A percentile compares a stretch with the other conserved stretches of the same genome.
Evolutionary conservation across 352 stramenopile species (phyloP).

Genomic region (Chloridella minuta): DNA sequence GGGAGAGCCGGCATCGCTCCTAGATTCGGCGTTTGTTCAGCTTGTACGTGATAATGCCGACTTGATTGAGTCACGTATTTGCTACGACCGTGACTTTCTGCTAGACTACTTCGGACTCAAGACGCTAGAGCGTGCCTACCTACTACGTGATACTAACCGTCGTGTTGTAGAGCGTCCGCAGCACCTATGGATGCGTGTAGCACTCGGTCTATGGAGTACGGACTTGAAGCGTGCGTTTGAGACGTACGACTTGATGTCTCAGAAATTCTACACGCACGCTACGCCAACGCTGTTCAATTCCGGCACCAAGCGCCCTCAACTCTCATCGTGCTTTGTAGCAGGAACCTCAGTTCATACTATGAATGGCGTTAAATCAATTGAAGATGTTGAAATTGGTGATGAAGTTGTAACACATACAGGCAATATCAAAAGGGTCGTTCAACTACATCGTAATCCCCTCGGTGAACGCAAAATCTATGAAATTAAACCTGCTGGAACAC

Average conservation of each 20-base stretch:
- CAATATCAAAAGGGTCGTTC: no score
- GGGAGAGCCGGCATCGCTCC: constrained; percentile 45
- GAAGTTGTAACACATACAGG: no score
- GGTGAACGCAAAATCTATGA: no score
- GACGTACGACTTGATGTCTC: constrained; percentile 83
- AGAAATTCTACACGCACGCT: constrained; percentile 85
- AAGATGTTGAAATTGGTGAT: no score
- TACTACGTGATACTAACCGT: constrained; percentile 61
- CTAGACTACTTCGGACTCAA: constrained; percentile 30
- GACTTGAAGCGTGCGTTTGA: constrained; percentile 63
- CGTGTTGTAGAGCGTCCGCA: constrained; percentile 80
- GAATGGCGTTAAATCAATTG: no score
- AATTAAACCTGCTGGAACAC: no score
- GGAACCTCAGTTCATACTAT: no score
- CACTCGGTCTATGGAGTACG: constrained; percentile 77
- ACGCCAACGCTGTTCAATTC: constrained; percentile 97
- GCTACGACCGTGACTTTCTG: constrained; percentile 87
- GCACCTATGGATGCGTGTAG: constrained; percentile 92
- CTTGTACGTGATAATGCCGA: constrained; percentile 40
- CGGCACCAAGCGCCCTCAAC: constrained; percentile 77
- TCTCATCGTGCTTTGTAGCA: constrained; percentile 66
- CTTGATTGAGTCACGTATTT: constrained; percentile 65
- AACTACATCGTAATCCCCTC: no score
- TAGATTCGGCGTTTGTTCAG: constrained; percentile 30
- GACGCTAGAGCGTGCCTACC: constrained; percentile 78